Evolutionary conservation across 176 grass and related monocot species (phyloP), one percentile per base, ranked within the genome.

Genomic region (Bothriochloa decipiens): DNA sequence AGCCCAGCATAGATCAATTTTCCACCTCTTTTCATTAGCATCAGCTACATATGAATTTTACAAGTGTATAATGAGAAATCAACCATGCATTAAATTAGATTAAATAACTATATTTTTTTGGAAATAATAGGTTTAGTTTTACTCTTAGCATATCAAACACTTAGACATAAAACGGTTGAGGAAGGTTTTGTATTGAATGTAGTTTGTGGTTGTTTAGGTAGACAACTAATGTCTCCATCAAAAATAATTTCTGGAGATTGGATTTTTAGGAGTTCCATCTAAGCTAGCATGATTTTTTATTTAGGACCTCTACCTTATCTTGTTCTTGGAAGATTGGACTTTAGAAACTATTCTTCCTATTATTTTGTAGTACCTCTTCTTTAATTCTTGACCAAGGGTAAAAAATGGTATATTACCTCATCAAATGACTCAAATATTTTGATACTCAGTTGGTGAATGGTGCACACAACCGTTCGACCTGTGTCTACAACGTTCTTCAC

Each of bases 1-100:
- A 83, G 68, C 42, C 94, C 94, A 22, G 82, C 77, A 49, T 97
- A 97, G 35, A 94, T 97, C 67, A 97, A 85, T 35, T 97, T 50
- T 84, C 94, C 94, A 72, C 94, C 94, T 39, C 89, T 94, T 94
- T 90, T 97, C 91, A 97, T 94, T 22, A 97, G 63, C 87, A 97
- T 76, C 17, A 97, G 42, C 94, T 97, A 68, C 25, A 76, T 65
- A 40, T 57, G 11, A 25, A 89, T 41, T 76, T 85, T 33, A 63
- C 10, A 43, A n/a, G n/a, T n/a, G n/a, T n/a, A n/a, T n/a, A n/a
- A n/a, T n/a, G n/a, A 63, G 0, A 25, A 36, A 39, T 27, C 25
- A 87, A 26, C 23, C 35, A 5, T 8, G 45, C 1, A 47, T 36
- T 74, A 23, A 65, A 41, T 52, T 52, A 62, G 14, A 65, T 22